phyloP scores from a whole-genome alignment of 1,284 basidiomycete genomes.

The Phylloporus sp. region DNA sequence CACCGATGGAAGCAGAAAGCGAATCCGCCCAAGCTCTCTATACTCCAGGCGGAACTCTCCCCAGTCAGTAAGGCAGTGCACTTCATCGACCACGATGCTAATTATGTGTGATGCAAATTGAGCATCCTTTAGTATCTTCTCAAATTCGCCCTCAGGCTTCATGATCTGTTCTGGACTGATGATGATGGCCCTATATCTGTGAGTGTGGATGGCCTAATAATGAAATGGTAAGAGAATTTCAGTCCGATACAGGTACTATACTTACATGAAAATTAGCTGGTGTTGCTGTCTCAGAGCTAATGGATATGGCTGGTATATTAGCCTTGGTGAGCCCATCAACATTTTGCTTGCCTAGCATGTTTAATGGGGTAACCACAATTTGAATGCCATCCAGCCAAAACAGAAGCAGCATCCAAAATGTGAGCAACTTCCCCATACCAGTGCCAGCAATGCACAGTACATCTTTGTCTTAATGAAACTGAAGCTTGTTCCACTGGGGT shows the following conservation, averaged over 20 bases:
- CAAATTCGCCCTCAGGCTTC: constrained; percentile 17
- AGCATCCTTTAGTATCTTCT: background rate
- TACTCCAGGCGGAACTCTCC: constrained; percentile 17
- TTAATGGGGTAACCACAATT: background rate
- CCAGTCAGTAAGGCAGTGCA: constrained; percentile 18
- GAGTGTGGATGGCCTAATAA: background rate
- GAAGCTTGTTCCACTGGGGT: no score
- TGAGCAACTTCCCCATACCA: background rate
- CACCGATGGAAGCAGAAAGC: constrained; percentile 5
- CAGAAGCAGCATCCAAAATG: background rate
- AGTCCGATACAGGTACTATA: no score
- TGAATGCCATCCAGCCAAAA: background rate
- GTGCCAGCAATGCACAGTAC: no score
- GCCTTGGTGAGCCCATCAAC: background rate
- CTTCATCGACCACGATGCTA: constrained; percentile 20
- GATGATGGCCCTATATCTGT: constrained; percentile 1
- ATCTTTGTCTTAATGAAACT: no score
- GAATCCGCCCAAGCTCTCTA: constrained; percentile 8
- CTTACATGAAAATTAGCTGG: background rate
- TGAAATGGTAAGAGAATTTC: no score
- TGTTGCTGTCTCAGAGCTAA: background rate
- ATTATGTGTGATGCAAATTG: constrained; percentile 14
- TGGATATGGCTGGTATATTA: background rate
- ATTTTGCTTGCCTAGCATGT: background rate
- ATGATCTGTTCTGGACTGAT: constrained; percentile 17